Evolutionary conservation across 2,329 filamentous ascomycete species (phyloP).

Genomic region (Talaromyces rugulosus): DNA sequence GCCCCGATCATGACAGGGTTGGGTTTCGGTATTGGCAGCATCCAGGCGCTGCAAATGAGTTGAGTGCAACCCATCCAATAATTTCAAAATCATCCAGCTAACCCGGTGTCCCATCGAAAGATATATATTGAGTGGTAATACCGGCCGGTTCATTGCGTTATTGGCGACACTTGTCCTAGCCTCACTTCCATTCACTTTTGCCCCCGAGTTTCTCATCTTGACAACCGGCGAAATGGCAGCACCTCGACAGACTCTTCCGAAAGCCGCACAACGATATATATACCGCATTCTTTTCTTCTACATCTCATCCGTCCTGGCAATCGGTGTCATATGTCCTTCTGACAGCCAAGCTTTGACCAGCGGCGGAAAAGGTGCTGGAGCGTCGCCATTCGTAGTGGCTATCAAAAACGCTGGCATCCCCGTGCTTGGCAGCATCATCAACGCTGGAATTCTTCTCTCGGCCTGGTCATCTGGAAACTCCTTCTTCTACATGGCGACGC

Average conservation of each 20-base stretch:
- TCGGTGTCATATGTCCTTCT: conserved; percentile 56
- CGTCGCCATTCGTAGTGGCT: conserved; percentile 42
- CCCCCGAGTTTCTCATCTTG: conserved; percentile 43
- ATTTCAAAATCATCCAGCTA: too few relatives aligned
- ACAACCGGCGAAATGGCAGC: conserved; percentile 56
- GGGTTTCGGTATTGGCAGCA: conserved; percentile 51
- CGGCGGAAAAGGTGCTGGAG: conserved; percentile 48
- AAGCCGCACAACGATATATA: conserved; percentile 56
- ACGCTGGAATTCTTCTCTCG: conserved; percentile 71
- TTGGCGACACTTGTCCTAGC: background rate
- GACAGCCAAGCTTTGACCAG: conserved; percentile 42
- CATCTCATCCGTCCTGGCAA: conserved; percentile 53
- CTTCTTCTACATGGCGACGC: conserved; percentile 68
- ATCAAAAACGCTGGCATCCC: conserved; percentile 56
- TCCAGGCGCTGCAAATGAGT: conserved; percentile 31
- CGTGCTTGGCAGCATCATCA: conserved; percentile 66
- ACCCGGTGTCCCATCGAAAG: too few relatives aligned
- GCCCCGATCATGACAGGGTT: conserved; percentile 42
- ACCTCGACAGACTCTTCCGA: conserved; percentile 56
- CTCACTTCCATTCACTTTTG: background rate
- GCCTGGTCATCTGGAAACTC: conserved; percentile 76
- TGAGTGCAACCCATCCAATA: too few relatives aligned
- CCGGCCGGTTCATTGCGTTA: background rate
- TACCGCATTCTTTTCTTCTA: conserved; percentile 60
- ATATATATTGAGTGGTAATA: conserved; percentile 20